phyloP scores from a whole-genome alignment of 2,329 filamentous ascomycete genomes.

The Colletotrichum viniferum region DNA sequence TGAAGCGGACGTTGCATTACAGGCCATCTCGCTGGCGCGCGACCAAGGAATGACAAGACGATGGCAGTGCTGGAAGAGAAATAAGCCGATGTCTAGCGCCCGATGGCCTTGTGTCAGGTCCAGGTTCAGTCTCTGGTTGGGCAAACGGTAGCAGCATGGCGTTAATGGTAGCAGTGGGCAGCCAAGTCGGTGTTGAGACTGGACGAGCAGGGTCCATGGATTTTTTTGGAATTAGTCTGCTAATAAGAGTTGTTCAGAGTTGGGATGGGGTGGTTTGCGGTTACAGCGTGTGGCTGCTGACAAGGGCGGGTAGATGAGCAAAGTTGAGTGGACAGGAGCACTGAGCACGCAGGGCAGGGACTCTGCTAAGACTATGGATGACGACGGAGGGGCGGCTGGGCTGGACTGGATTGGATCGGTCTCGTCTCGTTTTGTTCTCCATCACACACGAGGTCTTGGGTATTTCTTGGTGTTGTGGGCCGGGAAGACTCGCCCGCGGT shows the following conservation, averaged over 20 bases:
- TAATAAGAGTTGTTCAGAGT: background rate
- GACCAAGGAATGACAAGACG: background rate
- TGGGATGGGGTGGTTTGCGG: background rate
- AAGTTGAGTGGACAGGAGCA: slow-evolving; percentile 1
- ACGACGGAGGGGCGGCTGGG: background rate
- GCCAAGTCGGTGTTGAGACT: background rate
- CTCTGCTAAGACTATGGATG: background rate
- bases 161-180: background rate
- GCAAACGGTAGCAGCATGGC: background rate
- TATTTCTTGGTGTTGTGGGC: slow-evolving; percentile 7
- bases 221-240: background rate
- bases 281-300: slow-evolving; percentile 6
- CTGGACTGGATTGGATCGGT: background rate
- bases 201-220: slow-evolving; percentile 1
- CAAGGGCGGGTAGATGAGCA: slow-evolving; percentile 13
- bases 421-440: background rate
- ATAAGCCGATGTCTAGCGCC: slow-evolving; percentile 5
- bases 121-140: background rate
- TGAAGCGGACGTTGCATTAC: background rate
- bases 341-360: background rate
- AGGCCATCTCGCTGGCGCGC: background rate
- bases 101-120: slow-evolving; percentile 2
- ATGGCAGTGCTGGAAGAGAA: slow-evolving; percentile 19
- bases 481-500: slow-evolving; percentile 11
- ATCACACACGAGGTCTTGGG: background rate